Evolutionary conservation across 139 green algal genomes (phyloP), one percentile per base, ranked within the genome.

Genomic region (Coelastrella sp.): DNA sequence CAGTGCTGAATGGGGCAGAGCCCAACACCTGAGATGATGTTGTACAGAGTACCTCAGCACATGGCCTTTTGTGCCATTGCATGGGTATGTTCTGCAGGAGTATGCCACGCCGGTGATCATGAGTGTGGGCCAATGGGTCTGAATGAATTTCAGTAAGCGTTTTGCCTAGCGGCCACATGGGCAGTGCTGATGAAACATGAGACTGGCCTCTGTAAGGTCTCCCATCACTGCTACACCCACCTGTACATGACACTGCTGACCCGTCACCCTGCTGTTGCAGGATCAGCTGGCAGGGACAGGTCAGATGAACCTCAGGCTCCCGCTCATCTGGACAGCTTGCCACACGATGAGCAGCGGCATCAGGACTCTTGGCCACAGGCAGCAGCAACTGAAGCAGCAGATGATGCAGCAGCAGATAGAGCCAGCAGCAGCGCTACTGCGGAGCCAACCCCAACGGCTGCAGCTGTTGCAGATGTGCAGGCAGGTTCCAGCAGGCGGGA

Each of bases 221-320:
- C 72, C 1, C 4, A 78, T 25, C 19, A 24, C 22, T 27, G 8
- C 72, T 27, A 7, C 72, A 25, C 35, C 35, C 35, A 49, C 35
- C 35, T 49, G 35, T 49, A 49, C 35, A 49, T 49, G 35, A 49
- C 3, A 49, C 35, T 49, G 35, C 35, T 49, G 35, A 49, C 35
- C 1, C 35, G 35, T 49, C 35, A 49, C 35, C 35, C 35, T 49
- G 35, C 1, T 25, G 15, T 6, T n/a, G 8, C n/a, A 83, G 35
- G 35, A 7, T 58, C 24, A 10, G 7, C 27, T 4, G 82, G 82
- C 25, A 60, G 82, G 25, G 82, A 87, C 63, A 76, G 82, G 25
- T 87, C 82, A 78, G 82, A 87, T 87, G 82, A 87, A 27, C 82
- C n/a, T 15, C 57, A 22, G 57, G 57, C 19, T 7, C 20, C 59